These are phyloP conservation scores for Plantago major DNA, from an alignment of 257 asterid species.

Conservation along the genomic window DNA sequence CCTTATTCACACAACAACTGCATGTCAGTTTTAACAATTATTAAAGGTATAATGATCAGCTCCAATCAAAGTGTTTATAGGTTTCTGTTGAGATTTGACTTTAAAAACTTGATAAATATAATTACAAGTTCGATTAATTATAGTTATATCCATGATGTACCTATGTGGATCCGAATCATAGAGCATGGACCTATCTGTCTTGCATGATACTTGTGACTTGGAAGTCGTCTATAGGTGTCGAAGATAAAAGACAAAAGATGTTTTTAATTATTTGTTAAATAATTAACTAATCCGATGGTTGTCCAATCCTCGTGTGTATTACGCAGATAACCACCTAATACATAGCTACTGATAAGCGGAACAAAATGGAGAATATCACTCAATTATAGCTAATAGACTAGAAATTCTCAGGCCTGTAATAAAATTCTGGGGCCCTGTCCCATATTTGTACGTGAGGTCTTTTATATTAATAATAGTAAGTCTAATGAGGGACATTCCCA, in stretches of 20 bases:
- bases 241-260: no score
- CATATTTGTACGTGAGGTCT: no score
- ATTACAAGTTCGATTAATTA: background rate
- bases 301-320: no score
- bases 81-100: conserved; percentile 14
- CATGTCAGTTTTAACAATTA: background rate
- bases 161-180: conserved; percentile 26
- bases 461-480: no score
- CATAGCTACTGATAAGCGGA: no score
- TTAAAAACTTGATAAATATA: background rate
- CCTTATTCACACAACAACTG: conserved; percentile 2
- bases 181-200: conserved; percentile 20
- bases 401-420: no score
- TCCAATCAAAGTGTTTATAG: background rate
- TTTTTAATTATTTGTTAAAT: no score
- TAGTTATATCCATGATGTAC: background rate
- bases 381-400: background rate
- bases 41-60: background rate
- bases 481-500: no score
- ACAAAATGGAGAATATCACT: no score
- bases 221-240: background rate
- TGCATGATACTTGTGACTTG: background rate
- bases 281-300: no score
- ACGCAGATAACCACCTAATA: no score
- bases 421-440: no score